Evolutionary conservation across 1,284 basidiomycete species (phyloP), one percentile per base, ranked within the genome.

Genomic region (Sporisorium graminicola): DNA sequence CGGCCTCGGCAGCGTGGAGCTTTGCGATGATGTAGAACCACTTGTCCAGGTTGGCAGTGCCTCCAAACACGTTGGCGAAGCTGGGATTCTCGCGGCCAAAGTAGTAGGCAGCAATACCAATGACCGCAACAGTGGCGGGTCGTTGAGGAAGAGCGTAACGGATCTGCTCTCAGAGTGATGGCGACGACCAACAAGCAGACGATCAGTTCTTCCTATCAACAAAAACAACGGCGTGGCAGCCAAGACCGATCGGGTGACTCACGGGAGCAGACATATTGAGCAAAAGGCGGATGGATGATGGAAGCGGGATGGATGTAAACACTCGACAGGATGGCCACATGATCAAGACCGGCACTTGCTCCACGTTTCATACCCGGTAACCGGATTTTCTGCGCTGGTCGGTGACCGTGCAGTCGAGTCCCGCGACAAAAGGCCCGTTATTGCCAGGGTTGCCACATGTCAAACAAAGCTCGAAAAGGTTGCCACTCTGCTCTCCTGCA

Each of bases 141-240:
- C 56, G 55, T 50, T 65, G 62, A 35, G 68, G 68, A n/a, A 71
- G 59, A 58, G 68, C 57, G 55, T 71, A 71, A 31, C 63, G 63
- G 26, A 71, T 58, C 68, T 71, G 51, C 4, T 8, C 14, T 27
- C 10, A n/a, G n/a, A n/a, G n/a, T n/a, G n/a, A n/a, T n/a, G n/a
- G n/a, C n/a, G n/a, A n/a, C 27, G 10, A n/a, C 43, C 33, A 26
- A 40, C 7, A 24, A 18, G 35, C 18, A 14, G 16, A 26, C 26
- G 13, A 29, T 20, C 12, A 57, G 20, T 57, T 22, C 37, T 13
- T 31, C 26, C 33, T 13, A 16, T 50, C 29, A 20, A 22, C 56
- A 6, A 42, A 5, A 9, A n/a, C 27, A 27, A 24, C n/a, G 40
- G n/a, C n/a, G n/a, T n/a, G n/a, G n/a, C n/a, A n/a, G n/a, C n/a